These are phyloP conservation scores for Malus orientalis DNA, from an alignment of 306 rosid species.

Conservation along the genomic window DNA sequence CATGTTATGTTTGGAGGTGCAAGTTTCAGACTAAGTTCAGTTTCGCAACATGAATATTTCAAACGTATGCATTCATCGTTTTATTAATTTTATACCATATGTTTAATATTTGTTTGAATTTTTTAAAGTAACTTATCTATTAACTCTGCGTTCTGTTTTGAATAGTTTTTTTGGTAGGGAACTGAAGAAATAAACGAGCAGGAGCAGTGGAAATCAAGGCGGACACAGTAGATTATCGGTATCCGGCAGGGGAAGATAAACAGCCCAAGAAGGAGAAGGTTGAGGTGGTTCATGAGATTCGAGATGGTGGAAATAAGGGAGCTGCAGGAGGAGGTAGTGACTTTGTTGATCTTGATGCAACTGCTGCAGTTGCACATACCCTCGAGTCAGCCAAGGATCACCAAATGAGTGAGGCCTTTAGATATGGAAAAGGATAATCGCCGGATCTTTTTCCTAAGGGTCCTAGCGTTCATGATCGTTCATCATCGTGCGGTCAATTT, in stretches of 20 bases:
- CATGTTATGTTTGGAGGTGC: no score
- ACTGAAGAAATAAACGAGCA: constrained; percentile 18
- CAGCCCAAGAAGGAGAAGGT: constrained; percentile 11
- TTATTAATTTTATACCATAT: no score
- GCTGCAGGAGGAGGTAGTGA: neutral
- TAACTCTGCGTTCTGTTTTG: no score
- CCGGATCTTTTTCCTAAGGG: no score
- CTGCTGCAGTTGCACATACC: neutral
- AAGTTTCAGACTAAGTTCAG: no score
- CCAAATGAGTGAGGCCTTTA: neutral
- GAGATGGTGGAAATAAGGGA: neutral
- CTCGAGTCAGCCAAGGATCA: neutral
- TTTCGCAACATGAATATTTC: no score
- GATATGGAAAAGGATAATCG: no score
- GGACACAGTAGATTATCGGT: constrained; percentile 19
- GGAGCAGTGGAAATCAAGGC: constrained; percentile 19
- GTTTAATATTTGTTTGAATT: no score
- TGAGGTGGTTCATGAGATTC: constrained; percentile 22
- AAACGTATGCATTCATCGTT: no score
- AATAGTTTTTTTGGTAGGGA: constrained; percentile 7
- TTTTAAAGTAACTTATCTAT: no score
- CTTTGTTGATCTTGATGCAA: neutral
- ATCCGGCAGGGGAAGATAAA: constrained; percentile 17
- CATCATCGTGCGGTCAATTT: no score
- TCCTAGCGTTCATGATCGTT: accelerated